These are phyloP conservation scores for Podospora appendiculata DNA, from an alignment of 495 filamentous ascomycete genomes.

Conservation along the genomic window DNA sequence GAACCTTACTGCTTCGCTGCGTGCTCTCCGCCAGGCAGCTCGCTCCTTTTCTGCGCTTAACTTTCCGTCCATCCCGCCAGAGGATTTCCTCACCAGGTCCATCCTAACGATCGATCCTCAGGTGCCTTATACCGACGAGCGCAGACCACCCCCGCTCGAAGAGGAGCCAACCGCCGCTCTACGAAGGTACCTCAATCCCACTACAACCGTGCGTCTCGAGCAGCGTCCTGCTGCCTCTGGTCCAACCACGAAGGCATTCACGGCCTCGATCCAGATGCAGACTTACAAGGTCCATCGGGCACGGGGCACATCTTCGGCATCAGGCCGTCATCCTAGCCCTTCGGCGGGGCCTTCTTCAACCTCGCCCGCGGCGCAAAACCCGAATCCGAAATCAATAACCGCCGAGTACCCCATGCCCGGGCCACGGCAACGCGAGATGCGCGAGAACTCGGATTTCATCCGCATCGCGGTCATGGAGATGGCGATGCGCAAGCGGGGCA, in stretches of 20 bases:
- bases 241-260: slow-evolving; percentile 36
- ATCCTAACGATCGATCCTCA: slow-evolving; percentile 67
- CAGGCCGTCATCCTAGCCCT: slow-evolving; percentile 21
- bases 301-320: slow-evolving; percentile 29
- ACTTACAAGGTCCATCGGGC: slow-evolving; percentile 58
- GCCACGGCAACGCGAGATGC: slow-evolving; percentile 74
- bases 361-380: slow-evolving; percentile 23
- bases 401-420: slow-evolving; percentile 32
- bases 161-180: slow-evolving; percentile 79
- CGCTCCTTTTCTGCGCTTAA: slow-evolving; percentile 73
- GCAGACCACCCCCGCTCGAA: slow-evolving; percentile 66
- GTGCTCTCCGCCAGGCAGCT: slow-evolving; percentile 78
- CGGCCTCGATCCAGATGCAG: slow-evolving; percentile 81
- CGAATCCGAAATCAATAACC: slow-evolving; percentile 20
- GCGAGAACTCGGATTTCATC: slow-evolving; percentile 92
- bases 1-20: slow-evolving; percentile 86
- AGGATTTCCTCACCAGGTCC: slow-evolving; percentile 85
- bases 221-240: slow-evolving; percentile 31
- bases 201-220: slow-evolving; percentile 58
- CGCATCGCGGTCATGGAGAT: slow-evolving; percentile 93
- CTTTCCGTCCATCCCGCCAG: slow-evolving; percentile 65
- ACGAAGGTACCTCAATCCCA: slow-evolving; percentile 87
- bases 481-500: slow-evolving; percentile 90
- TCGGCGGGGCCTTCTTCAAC: slow-evolving; percentile 32
- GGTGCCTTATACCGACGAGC: slow-evolving; percentile 76